A percentile compares a stretch with the other conserved stretches of the same genome.
Evolutionary conservation across 371 early-diverging fungal species (phyloP).

Genomic region (Conidiobolus incongruus): DNA sequence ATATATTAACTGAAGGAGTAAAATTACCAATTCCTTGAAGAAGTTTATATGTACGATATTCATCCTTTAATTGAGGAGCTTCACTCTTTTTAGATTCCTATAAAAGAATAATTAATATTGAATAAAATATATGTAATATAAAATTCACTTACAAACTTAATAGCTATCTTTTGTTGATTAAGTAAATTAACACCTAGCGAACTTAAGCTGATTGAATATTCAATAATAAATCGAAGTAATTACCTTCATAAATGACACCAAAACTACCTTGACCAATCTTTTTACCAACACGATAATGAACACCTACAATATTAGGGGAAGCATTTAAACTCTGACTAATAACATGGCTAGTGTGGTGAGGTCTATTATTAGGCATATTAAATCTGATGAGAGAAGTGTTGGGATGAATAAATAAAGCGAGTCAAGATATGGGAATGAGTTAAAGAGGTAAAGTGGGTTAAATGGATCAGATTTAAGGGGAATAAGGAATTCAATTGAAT

Average conservation of each 20-base stretch:
- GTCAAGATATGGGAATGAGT: too few relatives aligned
- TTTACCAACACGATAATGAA: conserved; percentile 44
- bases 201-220: too few relatives aligned
- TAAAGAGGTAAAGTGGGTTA: too few relatives aligned
- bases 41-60: conserved; percentile 67
- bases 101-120: too few relatives aligned
- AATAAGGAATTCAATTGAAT: too few relatives aligned
- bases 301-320: conserved; percentile 25
- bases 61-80: conserved; percentile 76
- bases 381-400: too few relatives aligned
- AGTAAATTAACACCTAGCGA: conserved; percentile 25
- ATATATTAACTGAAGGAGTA: background rate
- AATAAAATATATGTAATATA: too few relatives aligned
- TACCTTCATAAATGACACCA: conserved; percentile 62
- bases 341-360: too few relatives aligned
- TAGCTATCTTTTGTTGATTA: conserved; percentile 52
- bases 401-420: too few relatives aligned
- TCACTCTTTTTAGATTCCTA: conserved; percentile 61
- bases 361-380: too few relatives aligned
- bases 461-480: too few relatives aligned
- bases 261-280: conserved; percentile 59
- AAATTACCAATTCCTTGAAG: conserved; percentile 27
- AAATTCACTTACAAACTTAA: conserved; percentile 38
- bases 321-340: too few relatives aligned
- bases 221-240: background rate